phyloP scores from a whole-genome alignment of 805 yeast genomes.

The Candida morakotiae region DNA sequence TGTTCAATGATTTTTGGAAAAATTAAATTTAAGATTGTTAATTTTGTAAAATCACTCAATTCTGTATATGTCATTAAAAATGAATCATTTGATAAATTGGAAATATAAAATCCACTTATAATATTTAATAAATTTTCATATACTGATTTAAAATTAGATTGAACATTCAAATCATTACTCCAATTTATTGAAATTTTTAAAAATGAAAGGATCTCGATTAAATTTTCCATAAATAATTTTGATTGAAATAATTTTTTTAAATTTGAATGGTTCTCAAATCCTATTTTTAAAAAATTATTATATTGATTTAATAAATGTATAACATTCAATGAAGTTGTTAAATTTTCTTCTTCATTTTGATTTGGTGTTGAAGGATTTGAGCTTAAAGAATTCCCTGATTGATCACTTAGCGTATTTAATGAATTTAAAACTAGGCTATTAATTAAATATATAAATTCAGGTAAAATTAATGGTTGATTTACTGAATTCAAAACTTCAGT shows the following conservation, averaged over 20 bases:
- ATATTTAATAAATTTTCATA: conserved; percentile 26
- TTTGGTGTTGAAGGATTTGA: conserved; percentile 33
- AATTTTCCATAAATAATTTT: conserved; percentile 35
- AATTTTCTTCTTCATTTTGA: conserved; percentile 11
- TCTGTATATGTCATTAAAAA: conserved; percentile 21
- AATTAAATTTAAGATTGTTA: conserved; percentile 26
- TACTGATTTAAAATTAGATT: conserved; percentile 13
- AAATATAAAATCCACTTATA: conserved; percentile 33
- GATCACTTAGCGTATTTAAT: conserved; percentile 23
- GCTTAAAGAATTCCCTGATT: conserved; percentile 27
- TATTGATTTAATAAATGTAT: conserved; percentile 34
- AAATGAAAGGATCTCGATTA: conserved; percentile 34
- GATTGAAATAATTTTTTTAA: conserved; percentile 22
- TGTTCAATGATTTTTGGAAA: conserved; percentile 36
- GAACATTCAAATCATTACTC: conserved; percentile 15
- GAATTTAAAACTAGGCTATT: conserved; percentile 31
- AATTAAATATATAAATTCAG: conserved; percentile 42
- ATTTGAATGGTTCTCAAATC: conserved; percentile 19
- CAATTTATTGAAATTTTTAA: conserved; percentile 23
- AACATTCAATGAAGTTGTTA: conserved; percentile 26
- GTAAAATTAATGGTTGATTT: conserved; percentile 26
- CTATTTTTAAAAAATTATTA: conserved; percentile 24
- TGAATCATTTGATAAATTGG: conserved; percentile 17
- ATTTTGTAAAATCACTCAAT: conserved; percentile 32
- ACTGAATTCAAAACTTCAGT: conserved; percentile 5